phyloP scores from a whole-genome alignment of 768 basidiomycete species.

The Candolleomyces eurysporus region DNA sequence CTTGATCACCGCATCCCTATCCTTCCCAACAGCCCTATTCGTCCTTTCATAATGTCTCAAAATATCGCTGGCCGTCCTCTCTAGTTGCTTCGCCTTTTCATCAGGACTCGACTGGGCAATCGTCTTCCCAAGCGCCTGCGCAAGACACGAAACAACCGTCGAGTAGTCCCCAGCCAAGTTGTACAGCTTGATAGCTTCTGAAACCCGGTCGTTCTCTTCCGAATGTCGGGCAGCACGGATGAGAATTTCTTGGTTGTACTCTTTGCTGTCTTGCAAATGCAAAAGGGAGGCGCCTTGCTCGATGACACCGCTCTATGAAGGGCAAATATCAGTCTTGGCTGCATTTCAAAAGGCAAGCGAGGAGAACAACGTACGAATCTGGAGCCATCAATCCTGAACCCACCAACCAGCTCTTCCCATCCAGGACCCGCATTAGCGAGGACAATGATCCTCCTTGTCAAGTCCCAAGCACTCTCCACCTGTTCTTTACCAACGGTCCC shows the following conservation, averaged over 20 bases:
- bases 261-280: constrained; percentile 58
- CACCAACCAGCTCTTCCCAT: constrained; percentile 96
- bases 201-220: constrained; percentile 78
- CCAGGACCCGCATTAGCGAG: constrained; percentile 73
- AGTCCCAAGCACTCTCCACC: constrained; percentile 76
- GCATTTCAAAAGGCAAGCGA: background rate
- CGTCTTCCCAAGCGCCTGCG: constrained; percentile 82
- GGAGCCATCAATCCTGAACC: constrained; percentile 86
- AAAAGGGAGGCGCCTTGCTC: constrained; percentile 81
- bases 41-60: constrained; percentile 77
- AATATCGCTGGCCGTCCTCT: constrained; percentile 75
- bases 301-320: constrained; percentile 73
- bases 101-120: constrained; percentile 61
- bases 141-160: constrained; percentile 85
- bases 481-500: constrained; percentile 80
- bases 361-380: constrained; percentile 61
- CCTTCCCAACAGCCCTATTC: constrained; percentile 69
- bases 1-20: constrained; percentile 69
- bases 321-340: background rate
- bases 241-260: constrained; percentile 83
- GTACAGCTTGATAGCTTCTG: constrained; percentile 93
- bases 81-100: constrained; percentile 66
- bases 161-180: constrained; percentile 91
- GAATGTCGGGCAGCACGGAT: constrained; percentile 78
- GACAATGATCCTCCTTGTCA: constrained; percentile 75